A percentile compares a stretch with the other conserved stretches of the same genome.
Conservation (phyloP, 2,329 filamentous ascomycete genomes). For the Sclerotinia nivalis region DNA sequence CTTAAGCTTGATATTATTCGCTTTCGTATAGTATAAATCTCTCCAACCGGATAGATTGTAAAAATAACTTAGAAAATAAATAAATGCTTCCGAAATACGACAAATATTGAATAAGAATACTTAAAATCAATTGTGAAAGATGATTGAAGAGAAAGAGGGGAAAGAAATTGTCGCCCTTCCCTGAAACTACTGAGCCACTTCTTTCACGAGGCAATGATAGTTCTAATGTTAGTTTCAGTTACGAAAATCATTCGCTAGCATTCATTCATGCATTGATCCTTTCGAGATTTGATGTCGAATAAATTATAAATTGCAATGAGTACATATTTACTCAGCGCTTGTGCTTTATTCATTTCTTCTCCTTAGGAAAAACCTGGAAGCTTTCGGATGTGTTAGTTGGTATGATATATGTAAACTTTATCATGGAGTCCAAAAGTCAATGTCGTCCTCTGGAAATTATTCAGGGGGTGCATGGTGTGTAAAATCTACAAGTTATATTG, state of each 20-base stretch:
- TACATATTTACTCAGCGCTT: not conserved
- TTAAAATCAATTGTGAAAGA: not conserved
- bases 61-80: not conserved
- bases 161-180: not conserved
- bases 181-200: conserved; percentile 11
- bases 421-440: not conserved
- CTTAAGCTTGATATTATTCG: not conserved
- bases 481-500: not conserved
- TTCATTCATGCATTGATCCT: conserved; percentile 4
- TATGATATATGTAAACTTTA: not conserved
- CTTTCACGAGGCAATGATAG: not conserved
- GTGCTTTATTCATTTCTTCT: not conserved
- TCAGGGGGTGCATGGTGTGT: not conserved
- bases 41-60: not conserved
- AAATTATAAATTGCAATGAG: conserved; percentile 2
- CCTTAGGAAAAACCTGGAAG: not conserved
- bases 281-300: not conserved
- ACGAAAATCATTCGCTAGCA: conserved; percentile 13
- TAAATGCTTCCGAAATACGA: not conserved
- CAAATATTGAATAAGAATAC: not conserved
- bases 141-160: not conserved
- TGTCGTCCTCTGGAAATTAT: not conserved
- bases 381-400: not conserved
- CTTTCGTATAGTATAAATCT: not conserved
- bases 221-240: conserved; percentile 8